Evolutionary conservation across 768 basidiomycete species (phyloP), one percentile per base, ranked within the genome.

Genomic region (Phylloporus rhodoxanthus): DNA sequence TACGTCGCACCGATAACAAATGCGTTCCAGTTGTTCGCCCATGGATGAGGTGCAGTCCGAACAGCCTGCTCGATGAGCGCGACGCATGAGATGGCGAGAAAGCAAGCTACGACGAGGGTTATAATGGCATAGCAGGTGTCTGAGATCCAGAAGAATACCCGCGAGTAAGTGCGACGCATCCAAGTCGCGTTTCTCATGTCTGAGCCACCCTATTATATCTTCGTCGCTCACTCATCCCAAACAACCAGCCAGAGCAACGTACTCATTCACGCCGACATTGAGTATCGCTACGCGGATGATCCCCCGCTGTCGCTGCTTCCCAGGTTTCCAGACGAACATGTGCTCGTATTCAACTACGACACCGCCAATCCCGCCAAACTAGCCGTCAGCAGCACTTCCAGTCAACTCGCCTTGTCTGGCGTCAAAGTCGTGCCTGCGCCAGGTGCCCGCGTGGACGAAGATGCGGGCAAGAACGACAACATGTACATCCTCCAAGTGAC

Each of bases 201-300:
- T 11, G 63, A 66, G 26, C 74, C 72, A 4, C 88, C 89, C 17
- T 80, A 75, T 67, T 91, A 87, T 57, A 65, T 91, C 33, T 76
- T 91, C 47, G 70, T 84, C 47, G 80, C 85, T 2, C 81, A 82
- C 54, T 76, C 77, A 15, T 70, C 75, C 10, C 63, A 71, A 26
- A 61, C 64, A 43, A 44, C 74, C 19, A 62, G 74, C 2, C 68
- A 70, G 10, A 73, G 72, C 25, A 70, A 53, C 2, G 54, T 51
- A 28, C 58, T 72, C 41, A 68, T 75, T 10, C 89, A 91, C 60
- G 85, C 87, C 5, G 69, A 72, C 37, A 82, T 92, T 15, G 84
- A 91, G 57, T 91, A 91, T 63, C 85, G 87, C 58, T 91, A 87
- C 60, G 77, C 80, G 17, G 87, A 92, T 57, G 90, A 92, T 60